Base-by-base conservation (phyloP, 345 rosid species). In the Combretum micranthum region DNA sequence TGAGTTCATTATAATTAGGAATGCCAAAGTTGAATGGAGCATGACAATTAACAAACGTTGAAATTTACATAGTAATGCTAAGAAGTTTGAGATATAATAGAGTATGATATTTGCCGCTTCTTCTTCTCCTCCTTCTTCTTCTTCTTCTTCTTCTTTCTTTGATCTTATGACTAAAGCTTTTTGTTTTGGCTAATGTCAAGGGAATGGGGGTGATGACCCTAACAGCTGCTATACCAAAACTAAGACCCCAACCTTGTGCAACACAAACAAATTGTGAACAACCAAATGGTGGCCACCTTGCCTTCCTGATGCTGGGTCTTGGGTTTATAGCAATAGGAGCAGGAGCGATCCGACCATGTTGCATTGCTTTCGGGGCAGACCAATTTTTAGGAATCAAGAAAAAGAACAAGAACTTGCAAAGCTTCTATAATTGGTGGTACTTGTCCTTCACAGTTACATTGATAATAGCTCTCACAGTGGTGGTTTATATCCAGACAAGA, bases 361-460 rank as follows among this genome's bases (percentile, higher is more conserved):
- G 83, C 70, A 85, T 88, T n/a, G 80, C 90, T 1, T 88, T 85
- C 18, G 96, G 96, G 16, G 89, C 93, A 1, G 96, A 85, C 65
- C 90, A 85, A 63, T 85, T 88, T 32, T 80, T 85, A 61, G 71
- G 80, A 14, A 54, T 20, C 14, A 85, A 86, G 1, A 65, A 63
- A 4, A 73, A 75, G n/a, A 88, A 88, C 50, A 72, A 68, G 59
- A 83, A 80, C 42, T 72, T 83, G 4, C 80, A 78, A 47, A 80
- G 82, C 53, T 88, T 85, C 79, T 88, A 83, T 79, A 85, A 81
- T 61, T 85, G 93, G 90, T 85, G 86, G 90, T 88, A 88, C 68
- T 80, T 85, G 71, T 81, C 79, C 49, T 85, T 88, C 73, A 79
- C 86, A 12, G 59, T 80, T 50, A 71, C 88, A 26, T 74, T 85